Evolutionary conservation across 2,329 filamentous ascomycete genomes (phyloP).

Genomic region (Aureobasidium sp.): DNA sequence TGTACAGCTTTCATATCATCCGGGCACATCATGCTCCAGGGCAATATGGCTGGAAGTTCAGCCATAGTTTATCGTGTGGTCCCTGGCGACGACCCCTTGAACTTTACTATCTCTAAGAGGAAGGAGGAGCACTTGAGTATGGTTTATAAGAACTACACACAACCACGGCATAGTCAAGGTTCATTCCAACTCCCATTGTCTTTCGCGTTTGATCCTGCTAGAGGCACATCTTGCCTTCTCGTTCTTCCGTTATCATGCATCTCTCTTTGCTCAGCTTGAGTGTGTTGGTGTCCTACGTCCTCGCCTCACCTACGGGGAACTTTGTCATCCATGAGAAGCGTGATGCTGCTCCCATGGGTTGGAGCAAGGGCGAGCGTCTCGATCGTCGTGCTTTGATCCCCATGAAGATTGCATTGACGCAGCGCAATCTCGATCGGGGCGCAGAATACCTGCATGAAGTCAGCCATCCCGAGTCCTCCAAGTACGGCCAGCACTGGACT

Average conservation of each 20-base stretch:
- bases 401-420: slow-evolving; percentile 30
- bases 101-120: slow-evolving; percentile 5
- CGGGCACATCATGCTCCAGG: not conserved
- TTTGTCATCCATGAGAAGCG: slow-evolving; percentile 29
- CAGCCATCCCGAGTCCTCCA: slow-evolving; percentile 37
- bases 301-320: slow-evolving; percentile 21
- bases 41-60: not conserved
- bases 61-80: not conserved
- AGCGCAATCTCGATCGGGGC: slow-evolving; percentile 29
- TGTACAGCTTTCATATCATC: not conserved
- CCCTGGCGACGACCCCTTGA: not conserved
- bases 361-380: slow-evolving; percentile 23
- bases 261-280: slow-evolving; percentile 20
- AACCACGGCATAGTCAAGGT: not conserved
- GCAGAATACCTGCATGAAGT: slow-evolving; percentile 30
- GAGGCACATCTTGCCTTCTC: not conserved
- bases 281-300: slow-evolving; percentile 18
- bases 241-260: slow-evolving; percentile 17
- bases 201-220: not conserved
- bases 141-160: not conserved
- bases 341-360: slow-evolving; percentile 23
- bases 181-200: not conserved
- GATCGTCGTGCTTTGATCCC: slow-evolving; percentile 26
- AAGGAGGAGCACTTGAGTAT: not conserved
- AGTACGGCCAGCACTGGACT: slow-evolving; percentile 39